Conservation (phyloP, 257 asterid genomes). For the Lycium ferocissimum region DNA sequence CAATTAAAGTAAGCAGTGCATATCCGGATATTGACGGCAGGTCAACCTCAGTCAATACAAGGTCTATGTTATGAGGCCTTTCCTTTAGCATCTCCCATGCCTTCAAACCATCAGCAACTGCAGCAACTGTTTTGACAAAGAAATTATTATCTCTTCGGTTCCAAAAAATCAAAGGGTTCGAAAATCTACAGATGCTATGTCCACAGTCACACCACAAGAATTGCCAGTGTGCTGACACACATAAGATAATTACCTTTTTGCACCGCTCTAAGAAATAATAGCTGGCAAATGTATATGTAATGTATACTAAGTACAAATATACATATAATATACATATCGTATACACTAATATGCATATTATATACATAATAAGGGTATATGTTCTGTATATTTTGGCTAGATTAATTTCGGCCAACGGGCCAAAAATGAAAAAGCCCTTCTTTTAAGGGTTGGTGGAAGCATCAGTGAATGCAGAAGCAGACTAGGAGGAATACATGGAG, state of each 20-base stretch:
- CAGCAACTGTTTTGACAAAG: constrained; percentile 56
- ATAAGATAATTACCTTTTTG: too few species aligned
- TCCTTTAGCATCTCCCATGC: constrained; percentile 90
- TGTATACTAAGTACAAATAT: too few species aligned
- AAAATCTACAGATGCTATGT: constrained; percentile 3
- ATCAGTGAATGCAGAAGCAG: constrained; percentile 8
- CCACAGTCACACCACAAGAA: not conserved
- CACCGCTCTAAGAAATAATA: too few species aligned
- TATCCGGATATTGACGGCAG: constrained; percentile 93
- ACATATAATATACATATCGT: too few species aligned
- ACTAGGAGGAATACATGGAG: constrained; percentile 26
- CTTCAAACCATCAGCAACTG: constrained; percentile 89
- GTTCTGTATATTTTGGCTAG: too few species aligned
- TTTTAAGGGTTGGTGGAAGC: not conserved
- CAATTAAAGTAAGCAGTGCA: constrained; percentile 84
- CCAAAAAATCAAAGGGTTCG: not conserved
- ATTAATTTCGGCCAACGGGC: too few species aligned
- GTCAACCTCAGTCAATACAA: constrained; percentile 89
- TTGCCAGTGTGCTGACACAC: not conserved
- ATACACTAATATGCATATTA: too few species aligned
- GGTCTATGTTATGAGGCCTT: constrained; percentile 71
- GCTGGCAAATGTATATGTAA: too few species aligned
- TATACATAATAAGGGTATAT: too few species aligned
- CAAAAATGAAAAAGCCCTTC: too few species aligned
- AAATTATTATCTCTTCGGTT: constrained; percentile 10